Percentiles rank a stretch among this genome's conserved stretches.
Evolutionary conservation across 768 basidiomycete genomes (phyloP).

Genomic region (Amanita muscaria): DNA sequence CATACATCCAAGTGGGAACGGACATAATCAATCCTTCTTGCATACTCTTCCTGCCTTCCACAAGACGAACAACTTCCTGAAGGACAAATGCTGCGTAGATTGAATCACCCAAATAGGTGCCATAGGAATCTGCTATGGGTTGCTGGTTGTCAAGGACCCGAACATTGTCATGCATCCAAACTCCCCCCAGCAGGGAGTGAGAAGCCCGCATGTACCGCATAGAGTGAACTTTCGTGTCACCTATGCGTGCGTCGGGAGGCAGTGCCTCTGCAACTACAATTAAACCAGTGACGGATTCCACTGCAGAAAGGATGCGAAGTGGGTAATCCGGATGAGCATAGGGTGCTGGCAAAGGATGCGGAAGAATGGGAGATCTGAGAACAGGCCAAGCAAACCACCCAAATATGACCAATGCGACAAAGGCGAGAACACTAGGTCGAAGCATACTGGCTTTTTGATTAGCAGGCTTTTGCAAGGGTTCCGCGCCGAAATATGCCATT

Average conservation of each 20-base stretch:
- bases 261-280: constrained; percentile 74
- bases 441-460: neutral
- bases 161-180: constrained; percentile 62
- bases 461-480: constrained; percentile 9
- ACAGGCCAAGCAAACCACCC: constrained; percentile 28
- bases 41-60: constrained; percentile 31
- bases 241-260: constrained; percentile 24
- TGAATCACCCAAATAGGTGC: constrained; percentile 58
- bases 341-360: constrained; percentile 40
- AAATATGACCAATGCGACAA: constrained; percentile 24
- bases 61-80: constrained; percentile 77
- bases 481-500: constrained; percentile 13
- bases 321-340: constrained; percentile 45
- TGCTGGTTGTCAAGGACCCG: constrained; percentile 32
- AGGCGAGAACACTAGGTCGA: constrained; percentile 5
- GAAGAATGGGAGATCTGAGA: constrained; percentile 49
- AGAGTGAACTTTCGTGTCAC: constrained; percentile 34
- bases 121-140: constrained; percentile 41
- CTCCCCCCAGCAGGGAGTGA: constrained; percentile 61
- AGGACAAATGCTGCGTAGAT: constrained; percentile 80
- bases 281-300: constrained; percentile 67
- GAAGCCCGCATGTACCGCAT: constrained; percentile 54
- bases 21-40: constrained; percentile 62
- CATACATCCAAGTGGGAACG: neutral
- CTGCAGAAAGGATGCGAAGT: constrained; percentile 59